Evolutionary conservation across 306 rosid genomes (phyloP).

Genomic region (Coriaria nepalensis): DNA sequence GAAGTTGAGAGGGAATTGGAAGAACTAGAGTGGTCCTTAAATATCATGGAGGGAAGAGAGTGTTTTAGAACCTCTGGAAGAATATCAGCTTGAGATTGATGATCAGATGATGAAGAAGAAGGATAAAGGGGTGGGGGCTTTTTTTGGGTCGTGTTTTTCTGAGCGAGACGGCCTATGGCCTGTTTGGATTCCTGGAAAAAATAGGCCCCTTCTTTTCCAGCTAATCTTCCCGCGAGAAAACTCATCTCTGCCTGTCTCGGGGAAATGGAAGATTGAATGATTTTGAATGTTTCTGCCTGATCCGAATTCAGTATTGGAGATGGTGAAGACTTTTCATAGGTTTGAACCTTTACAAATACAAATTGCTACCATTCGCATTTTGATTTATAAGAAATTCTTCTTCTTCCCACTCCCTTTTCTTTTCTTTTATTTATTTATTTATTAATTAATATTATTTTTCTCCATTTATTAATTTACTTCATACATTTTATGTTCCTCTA

Average conservation of each 20-base stretch:
- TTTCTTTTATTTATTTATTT: no score
- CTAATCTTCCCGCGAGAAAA: constrained; percentile 74
- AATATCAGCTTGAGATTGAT: constrained; percentile 41
- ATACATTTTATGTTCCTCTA: no score
- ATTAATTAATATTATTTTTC: no score
- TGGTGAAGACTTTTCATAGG: no score
- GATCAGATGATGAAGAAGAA: constrained; percentile 13
- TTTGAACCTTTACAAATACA: no score
- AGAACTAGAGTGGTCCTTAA: constrained; percentile 13
- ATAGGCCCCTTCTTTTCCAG: constrained; percentile 80
- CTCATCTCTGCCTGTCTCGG: constrained; percentile 57
- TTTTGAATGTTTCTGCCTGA: no score
- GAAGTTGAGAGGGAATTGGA: constrained; percentile 38
- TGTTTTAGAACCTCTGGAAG: constrained; percentile 76
- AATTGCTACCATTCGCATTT: no score
- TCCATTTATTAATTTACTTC: no score
- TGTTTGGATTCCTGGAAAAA: constrained; percentile 86
- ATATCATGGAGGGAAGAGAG: constrained; percentile 60
- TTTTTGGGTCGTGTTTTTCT: constrained; percentile 22
- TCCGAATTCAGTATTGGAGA: no score
- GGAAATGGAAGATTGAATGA: no score
- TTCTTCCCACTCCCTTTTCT: no score
- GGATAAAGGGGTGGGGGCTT: constrained; percentile 17
- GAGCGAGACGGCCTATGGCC: constrained; percentile 46
- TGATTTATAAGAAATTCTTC: no score